phyloP scores from a whole-genome alignment of 306 rosid genomes.

The Casuarina equisetifolia region DNA sequence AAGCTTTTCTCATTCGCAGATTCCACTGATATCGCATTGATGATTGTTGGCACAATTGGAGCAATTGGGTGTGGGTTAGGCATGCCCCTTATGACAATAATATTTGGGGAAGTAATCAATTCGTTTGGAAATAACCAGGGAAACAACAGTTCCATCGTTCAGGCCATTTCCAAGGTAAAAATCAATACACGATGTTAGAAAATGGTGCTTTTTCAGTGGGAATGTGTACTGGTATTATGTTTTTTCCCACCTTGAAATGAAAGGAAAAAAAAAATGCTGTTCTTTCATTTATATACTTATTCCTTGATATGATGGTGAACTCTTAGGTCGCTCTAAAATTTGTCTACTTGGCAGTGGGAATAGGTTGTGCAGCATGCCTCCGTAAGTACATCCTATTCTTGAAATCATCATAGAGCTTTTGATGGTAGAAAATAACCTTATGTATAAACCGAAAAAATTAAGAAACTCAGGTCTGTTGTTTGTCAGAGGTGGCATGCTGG shows the following conservation, averaged over 20 bases:
- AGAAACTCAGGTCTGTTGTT: background rate
- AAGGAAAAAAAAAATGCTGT: background rate
- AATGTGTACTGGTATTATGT: background rate
- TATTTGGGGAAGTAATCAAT: conserved; percentile 39
- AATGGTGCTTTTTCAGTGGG: background rate
- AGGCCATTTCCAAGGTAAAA: conserved; percentile 37
- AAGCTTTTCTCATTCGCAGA: conserved; percentile 53
- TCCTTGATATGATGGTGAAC: background rate
- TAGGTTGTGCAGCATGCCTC: conserved; percentile 34
- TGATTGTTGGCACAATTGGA: conserved; percentile 40
- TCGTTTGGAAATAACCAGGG: conserved; percentile 39
- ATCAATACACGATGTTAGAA: background rate
- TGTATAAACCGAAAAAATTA: background rate
- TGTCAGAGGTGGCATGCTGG: conserved; percentile 37
- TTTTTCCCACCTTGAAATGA: too few species aligned
- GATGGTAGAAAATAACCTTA: background rate
- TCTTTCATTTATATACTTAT: background rate
- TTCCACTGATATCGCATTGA: conserved; percentile 31
- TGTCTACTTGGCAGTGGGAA: conserved; percentile 42
- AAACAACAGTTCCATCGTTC: conserved; percentile 5
- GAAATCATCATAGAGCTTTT: background rate
- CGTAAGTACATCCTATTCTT: conserved; percentile 28
- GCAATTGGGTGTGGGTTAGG: conserved; percentile 43
- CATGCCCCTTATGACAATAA: conserved; percentile 41
- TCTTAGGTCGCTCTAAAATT: conserved; percentile 40